These are phyloP conservation scores for Saccharomyces kudriavzevii DNA, from an alignment of 805 yeast species.

Conservation along the genomic window DNA sequence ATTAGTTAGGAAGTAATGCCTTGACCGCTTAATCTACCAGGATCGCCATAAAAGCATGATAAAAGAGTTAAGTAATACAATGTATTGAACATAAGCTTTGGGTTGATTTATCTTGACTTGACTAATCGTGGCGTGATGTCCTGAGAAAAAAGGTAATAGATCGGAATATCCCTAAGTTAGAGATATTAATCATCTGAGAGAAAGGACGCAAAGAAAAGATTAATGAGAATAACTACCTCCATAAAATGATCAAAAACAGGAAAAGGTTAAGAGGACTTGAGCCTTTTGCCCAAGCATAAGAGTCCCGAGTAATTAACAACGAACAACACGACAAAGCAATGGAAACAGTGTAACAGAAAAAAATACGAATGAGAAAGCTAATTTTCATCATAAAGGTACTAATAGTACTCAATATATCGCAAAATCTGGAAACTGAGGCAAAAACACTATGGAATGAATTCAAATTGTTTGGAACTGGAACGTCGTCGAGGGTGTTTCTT, in stretches of 20 bases:
- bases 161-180: neutral
- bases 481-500: conserved; percentile 10
- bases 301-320: conserved; percentile 56
- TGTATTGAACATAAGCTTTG: too few relatives aligned
- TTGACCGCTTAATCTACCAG: too few relatives aligned
- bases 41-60: too few relatives aligned
- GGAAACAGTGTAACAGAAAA: conserved; percentile 45
- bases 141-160: too few relatives aligned
- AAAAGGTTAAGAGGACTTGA: conserved; percentile 1
- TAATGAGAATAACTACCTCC: neutral
- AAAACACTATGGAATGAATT: conserved; percentile 43
- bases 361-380: conserved; percentile 34
- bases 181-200: too few relatives aligned
- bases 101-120: too few relatives aligned
- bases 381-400: conserved; percentile 69
- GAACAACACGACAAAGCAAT: conserved; percentile 41
- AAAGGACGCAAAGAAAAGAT: neutral
- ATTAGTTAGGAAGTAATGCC: too few relatives aligned
- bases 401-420: conserved; percentile 66
- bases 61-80: too few relatives aligned
- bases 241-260: conserved; percentile 10
- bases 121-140: too few relatives aligned
- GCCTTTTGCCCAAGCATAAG: conserved; percentile 57
- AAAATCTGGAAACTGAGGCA: conserved; percentile 57
- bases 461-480: conserved; percentile 26